Evolutionary conservation across 208 protist species (phyloP), one percentile per base, ranked within the genome.

Genomic region (Trypanosoma vivax): DNA sequence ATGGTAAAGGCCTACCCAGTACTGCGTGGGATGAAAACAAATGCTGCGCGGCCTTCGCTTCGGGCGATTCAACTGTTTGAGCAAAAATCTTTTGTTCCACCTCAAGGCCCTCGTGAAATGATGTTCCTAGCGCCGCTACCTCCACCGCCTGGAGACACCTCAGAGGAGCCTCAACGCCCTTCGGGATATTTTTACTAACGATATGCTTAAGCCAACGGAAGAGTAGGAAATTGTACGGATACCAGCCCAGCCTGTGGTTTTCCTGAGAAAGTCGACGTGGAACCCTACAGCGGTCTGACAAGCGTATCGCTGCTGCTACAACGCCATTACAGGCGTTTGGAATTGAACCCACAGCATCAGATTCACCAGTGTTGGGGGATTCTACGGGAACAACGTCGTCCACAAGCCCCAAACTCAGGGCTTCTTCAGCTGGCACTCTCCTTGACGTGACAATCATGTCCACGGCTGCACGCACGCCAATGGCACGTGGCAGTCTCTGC

Each of bases 41-140:
- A 52, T 96, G 80, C 56, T 88, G 79, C 50, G 86, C 60, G 0
- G 73, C 88, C 29, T 76, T 41, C 4, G 76, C 50, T 43, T 86
- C 73, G 1, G 64, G 38, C 37, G 56, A 63, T 6, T 50, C 28
- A 0, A 86, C 38, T 27, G 70, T 72, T 3, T 50, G 25, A 21
- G 65, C 16, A 46, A 95, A 90, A 3, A 88, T 34, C 25, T 55
- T 18, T 31, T 34, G 46, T 58, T 95, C 90, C 24, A 40, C 43
- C 23, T 43, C 50, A 29, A 85, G 16, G 23, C 77, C 77, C 21
- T 56, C 58, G 1, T 16, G 16, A 63, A 79, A 79, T 14, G 47
- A 52, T 31, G 42, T 54, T 48, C 50, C 13, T 2, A 21, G 27
- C 10, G 60, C 42, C 2, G 74, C 78, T 10, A 73, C 33, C n/a